A percentile compares a stretch with the other conserved stretches of the same genome.
phyloP scores from a whole-genome alignment of 148 eudicot species.

The Polygonum maritimum region DNA sequence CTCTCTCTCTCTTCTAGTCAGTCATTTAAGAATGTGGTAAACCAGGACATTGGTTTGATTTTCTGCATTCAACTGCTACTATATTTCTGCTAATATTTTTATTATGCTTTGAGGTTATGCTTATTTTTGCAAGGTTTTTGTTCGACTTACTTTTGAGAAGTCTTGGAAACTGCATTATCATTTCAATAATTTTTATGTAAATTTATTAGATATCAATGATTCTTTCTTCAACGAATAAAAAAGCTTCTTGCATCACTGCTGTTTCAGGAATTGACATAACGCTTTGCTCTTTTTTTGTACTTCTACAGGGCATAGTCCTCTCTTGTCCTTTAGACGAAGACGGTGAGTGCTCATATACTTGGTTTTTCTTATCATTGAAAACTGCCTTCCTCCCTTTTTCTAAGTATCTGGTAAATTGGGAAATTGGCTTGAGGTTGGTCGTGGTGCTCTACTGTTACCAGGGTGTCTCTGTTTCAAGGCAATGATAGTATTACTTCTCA shows the following conservation, averaged over 20 bases:
- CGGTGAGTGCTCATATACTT: conserved; percentile 29
- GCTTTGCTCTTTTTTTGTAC: not conserved
- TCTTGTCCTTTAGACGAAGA: conserved; percentile 25
- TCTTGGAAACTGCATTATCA: not conserved
- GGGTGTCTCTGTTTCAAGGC: not conserved
- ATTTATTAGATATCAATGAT: not conserved
- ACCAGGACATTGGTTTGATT: not conserved
- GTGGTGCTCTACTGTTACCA: not conserved
- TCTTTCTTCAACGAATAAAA: conserved; percentile 2
- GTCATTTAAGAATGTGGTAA: not conserved
- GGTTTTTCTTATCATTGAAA: not conserved
- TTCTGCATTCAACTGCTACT: not conserved
- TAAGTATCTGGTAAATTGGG: not conserved
- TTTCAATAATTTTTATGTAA: not conserved
- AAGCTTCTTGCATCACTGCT: not conserved
- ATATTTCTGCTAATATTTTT: not conserved
- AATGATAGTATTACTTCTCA: not conserved
- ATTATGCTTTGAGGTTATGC: not conserved
- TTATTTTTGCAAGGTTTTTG: not conserved
- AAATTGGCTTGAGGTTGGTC: not conserved
- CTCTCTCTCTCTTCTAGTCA: not conserved
- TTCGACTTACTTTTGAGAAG: not conserved
- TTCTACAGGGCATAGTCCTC: conserved; percentile 54
- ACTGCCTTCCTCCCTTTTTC: not conserved
- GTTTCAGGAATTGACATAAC: not conserved